Percentiles rank a stretch among this genome's conserved stretches.
Conservation (phyloP, 768 basidiomycete species). For the Macrolepiota fuliginosa region DNA sequence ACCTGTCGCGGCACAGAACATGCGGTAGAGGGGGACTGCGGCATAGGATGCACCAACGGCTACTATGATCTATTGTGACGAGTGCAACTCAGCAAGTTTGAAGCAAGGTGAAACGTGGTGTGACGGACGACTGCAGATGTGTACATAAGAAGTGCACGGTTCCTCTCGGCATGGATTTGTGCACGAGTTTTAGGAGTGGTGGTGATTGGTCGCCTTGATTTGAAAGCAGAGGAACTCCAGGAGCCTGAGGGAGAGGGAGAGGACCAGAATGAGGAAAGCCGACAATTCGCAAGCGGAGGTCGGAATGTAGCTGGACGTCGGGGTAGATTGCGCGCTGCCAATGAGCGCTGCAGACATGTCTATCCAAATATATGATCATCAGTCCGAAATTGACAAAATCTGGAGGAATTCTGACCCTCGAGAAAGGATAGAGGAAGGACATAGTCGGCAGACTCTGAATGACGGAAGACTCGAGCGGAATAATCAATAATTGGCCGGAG, state of each 20-base stretch:
- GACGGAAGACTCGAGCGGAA: neutral
- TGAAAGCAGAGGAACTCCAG: neutral
- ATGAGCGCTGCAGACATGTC: slow-evolving; percentile 11
- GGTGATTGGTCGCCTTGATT: slow-evolving; percentile 4
- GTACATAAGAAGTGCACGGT: slow-evolving; percentile 81
- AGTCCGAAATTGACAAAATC: neutral
- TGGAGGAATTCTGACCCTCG: neutral
- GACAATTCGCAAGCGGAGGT: neutral
- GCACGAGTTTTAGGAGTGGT: slow-evolving; percentile 23
- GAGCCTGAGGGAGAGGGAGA: neutral
- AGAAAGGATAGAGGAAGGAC: slow-evolving; percentile 16
- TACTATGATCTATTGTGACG: slow-evolving; percentile 58
- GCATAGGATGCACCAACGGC: slow-evolving; percentile 92
- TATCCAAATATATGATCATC: neutral
- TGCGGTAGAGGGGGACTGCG: slow-evolving; percentile 94
- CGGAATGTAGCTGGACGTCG: neutral
- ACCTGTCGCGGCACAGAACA: slow-evolving; percentile 97
- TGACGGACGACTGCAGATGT: slow-evolving; percentile 72
- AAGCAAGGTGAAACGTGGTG: neutral
- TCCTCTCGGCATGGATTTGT: slow-evolving; percentile 51
- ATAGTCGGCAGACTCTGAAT: slow-evolving; percentile 1
- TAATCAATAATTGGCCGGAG: neutral
- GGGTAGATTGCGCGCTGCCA: neutral
- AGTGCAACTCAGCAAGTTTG: neutral
- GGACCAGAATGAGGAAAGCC: neutral